Conservation (phyloP, 768 basidiomycete species). For the Mycena latifolia region DNA sequence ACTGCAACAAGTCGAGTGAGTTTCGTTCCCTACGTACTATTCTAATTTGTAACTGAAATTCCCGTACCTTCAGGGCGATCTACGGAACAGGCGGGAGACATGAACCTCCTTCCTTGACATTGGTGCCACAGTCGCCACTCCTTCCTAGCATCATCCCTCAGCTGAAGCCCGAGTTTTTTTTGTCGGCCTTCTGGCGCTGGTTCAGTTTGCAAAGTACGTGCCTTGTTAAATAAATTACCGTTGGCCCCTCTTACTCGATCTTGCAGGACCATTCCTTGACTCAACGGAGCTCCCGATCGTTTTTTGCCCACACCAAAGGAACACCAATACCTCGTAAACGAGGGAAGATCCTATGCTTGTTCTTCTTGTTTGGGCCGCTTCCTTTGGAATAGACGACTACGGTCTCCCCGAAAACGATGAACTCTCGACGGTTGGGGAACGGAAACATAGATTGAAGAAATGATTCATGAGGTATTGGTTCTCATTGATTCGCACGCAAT, state of each 20-base stretch:
- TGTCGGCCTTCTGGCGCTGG: constrained; percentile 86
- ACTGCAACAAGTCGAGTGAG: constrained; percentile 88
- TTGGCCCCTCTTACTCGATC: constrained; percentile 25
- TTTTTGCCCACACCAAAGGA: constrained; percentile 73
- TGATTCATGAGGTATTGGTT: constrained; percentile 81
- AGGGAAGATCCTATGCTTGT: constrained; percentile 83
- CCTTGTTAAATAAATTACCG: constrained; percentile 23
- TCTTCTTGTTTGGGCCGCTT: constrained; percentile 91
- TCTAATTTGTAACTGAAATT: too few relatives aligned
- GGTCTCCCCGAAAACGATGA: constrained; percentile 65
- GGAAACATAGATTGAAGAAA: constrained; percentile 72
- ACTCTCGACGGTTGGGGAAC: constrained; percentile 45
- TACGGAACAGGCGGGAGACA: constrained; percentile 77
- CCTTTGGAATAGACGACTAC: constrained; percentile 87
- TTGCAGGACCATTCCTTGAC: constrained; percentile 87
- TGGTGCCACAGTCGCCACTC: constrained; percentile 54
- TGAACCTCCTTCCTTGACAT: constrained; percentile 46
- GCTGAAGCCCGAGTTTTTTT: constrained; percentile 84
- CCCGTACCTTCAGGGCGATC: constrained; percentile 67
- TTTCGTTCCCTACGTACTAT: constrained; percentile 11
- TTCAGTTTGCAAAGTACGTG: constrained; percentile 86
- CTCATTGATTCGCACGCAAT: constrained; percentile 86
- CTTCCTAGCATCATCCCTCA: constrained; percentile 73
- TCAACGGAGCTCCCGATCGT: constrained; percentile 81
- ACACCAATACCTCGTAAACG: constrained; percentile 70